Evolutionary conservation across 108 stramenopile species (phyloP).

Genomic region (Nitzschia sp.): DNA sequence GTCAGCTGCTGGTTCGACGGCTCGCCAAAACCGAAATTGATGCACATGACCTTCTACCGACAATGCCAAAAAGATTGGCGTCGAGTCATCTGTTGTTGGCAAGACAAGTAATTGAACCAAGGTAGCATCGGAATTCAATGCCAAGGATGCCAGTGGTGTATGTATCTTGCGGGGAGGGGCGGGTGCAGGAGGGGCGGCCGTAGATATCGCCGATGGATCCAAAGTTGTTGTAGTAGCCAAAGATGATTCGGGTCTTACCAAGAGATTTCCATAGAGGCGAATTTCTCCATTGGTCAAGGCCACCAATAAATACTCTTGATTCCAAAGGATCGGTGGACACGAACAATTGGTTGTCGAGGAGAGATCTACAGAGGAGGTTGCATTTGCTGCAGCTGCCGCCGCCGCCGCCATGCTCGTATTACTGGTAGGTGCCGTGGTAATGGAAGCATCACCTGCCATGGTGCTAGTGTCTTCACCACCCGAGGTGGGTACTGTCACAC

Average conservation of each 20-base stretch:
- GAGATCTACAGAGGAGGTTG: neutral
- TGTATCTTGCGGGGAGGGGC: neutral
- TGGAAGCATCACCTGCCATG: neutral
- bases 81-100: neutral
- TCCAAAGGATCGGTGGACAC: conserved; percentile 9
- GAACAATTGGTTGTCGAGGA: neutral
- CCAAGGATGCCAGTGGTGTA: neutral
- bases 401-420: too few species aligned
- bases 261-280: conserved; percentile 3
- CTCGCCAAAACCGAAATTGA: neutral
- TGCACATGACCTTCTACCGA: conserved; percentile 14
- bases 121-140: neutral
- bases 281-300: conserved; percentile 4
- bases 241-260: too few species aligned
- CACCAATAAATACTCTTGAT: conserved; percentile 3
- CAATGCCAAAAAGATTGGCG: neutral
- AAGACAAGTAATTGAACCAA: neutral
- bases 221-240: neutral
- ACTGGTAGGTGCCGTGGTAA: neutral
- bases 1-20: too few species aligned
- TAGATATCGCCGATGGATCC: too few species aligned
- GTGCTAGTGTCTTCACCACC: too few species aligned
- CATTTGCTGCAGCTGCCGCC: too few species aligned
- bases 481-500: too few species aligned
- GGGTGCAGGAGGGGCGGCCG: neutral